Evolutionary conservation across 2,329 filamentous ascomycete genomes (phyloP).

Genomic region (Zymoseptoria passerinii): DNA sequence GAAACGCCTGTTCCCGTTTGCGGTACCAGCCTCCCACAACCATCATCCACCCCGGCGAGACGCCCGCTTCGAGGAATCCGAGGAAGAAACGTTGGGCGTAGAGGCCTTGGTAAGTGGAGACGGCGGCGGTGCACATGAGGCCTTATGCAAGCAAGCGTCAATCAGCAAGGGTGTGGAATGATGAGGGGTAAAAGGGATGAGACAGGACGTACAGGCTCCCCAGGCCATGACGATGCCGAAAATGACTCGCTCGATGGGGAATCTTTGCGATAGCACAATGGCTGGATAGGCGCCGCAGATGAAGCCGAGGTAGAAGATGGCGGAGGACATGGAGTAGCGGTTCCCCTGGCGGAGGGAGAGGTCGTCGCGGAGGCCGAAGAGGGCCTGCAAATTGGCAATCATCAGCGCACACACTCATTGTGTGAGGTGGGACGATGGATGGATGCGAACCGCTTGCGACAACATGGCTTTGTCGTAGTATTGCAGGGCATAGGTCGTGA

Average conservation of each 20-base stretch:
- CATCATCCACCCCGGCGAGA: constrained; percentile 51
- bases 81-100: constrained; percentile 47
- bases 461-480: constrained; percentile 49
- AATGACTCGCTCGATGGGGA: constrained; percentile 40
- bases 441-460: constrained; percentile 39
- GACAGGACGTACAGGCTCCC: constrained; percentile 26
- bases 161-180: background rate
- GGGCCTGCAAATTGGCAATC: constrained; percentile 22
- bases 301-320: constrained; percentile 45
- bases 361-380: constrained; percentile 38
- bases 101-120: constrained; percentile 32
- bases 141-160: background rate
- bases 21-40: constrained; percentile 34
- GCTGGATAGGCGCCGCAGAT: constrained; percentile 42
- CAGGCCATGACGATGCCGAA: constrained; percentile 32
- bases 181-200: background rate
- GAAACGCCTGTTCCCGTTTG: constrained; percentile 24
- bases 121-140: constrained; percentile 33
- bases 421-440: background rate
- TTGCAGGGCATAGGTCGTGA: constrained; percentile 39
- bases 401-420: background rate
- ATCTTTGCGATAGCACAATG: constrained; percentile 37
- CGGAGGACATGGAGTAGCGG: constrained; percentile 38
- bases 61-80: constrained; percentile 48
- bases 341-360: constrained; percentile 35